Conservation (phyloP, 225 moss, liverwort and hornwort genomes). For the Polytrichum commune region DNA sequence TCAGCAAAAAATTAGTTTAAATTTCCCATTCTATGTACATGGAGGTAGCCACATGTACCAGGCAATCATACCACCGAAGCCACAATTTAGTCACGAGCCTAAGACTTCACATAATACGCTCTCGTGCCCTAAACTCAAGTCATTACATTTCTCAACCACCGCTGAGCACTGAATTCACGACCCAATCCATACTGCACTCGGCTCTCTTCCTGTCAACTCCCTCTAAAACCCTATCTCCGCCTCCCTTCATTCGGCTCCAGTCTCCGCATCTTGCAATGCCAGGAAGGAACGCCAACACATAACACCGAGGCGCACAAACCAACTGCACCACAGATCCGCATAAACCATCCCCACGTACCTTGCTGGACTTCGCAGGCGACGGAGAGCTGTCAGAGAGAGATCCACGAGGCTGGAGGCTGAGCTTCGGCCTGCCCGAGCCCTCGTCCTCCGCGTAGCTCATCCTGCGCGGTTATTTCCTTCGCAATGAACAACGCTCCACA, state of each 20-base stretch:
- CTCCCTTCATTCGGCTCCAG: no score
- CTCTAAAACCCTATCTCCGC: not conserved
- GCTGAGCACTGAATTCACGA: not conserved
- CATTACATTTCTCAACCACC: not conserved
- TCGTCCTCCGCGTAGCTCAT: constrained; percentile 97
- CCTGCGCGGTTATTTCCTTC: constrained; percentile 11
- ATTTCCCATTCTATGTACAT: no score
- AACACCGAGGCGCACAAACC: not conserved
- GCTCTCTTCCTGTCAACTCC: not conserved
- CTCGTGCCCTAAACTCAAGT: not conserved
- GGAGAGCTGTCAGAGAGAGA: constrained; percentile 63
- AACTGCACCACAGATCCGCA: constrained; percentile 17
- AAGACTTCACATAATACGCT: not conserved
- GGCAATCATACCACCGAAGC: no score
- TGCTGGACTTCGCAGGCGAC: constrained; percentile 72
- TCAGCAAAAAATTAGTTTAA: not conserved
- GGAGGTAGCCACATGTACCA: no score
- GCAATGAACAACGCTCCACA: not conserved
- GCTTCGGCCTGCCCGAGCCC: constrained; percentile 82
- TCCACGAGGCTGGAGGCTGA: constrained; percentile 94
- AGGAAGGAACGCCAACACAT: not conserved
- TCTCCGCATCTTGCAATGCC: not conserved
- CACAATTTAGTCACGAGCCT: not conserved
- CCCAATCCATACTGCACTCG: not conserved
- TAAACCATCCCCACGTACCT: constrained; percentile 31